These are phyloP conservation scores for Erodium moschatum DNA, from an alignment of 441 rosid genomes.

Conservation along the genomic window DNA sequence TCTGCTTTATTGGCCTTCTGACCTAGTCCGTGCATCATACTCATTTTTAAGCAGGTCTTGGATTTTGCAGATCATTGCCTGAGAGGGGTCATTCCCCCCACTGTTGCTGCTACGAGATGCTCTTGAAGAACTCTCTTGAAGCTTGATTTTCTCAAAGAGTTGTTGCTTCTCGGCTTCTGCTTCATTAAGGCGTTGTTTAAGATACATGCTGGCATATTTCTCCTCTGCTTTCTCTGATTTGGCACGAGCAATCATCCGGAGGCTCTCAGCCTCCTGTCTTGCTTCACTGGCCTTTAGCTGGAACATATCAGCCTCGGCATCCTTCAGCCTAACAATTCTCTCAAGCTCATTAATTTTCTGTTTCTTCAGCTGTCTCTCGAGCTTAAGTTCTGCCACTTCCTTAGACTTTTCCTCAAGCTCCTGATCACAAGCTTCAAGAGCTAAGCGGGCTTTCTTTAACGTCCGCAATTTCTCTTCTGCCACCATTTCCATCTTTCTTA, in stretches of 20 bases:
- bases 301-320: constrained; percentile 7
- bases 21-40: neutral
- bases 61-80: neutral
- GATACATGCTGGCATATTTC: constrained; percentile 8
- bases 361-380: constrained; percentile 6
- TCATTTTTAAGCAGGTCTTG: neutral
- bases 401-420: constrained; percentile 3
- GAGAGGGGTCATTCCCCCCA: constrained; percentile 5
- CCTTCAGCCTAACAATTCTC: constrained; percentile 2
- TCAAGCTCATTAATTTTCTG: neutral
- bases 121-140: neutral
- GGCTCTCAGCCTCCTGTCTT: constrained; percentile 3
- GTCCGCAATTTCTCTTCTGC: constrained; percentile 3
- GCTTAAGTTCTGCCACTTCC: neutral
- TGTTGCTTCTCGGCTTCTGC: constrained; percentile 1
- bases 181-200: neutral
- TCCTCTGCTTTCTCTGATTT: constrained; percentile 5
- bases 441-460: constrained; percentile 4
- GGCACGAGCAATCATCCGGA: constrained; percentile 4
- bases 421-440: constrained; percentile 1
- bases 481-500: constrained; percentile 1
- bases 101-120: neutral
- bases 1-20: constrained; percentile 6
- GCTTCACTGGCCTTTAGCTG: constrained; percentile 4
- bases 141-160: neutral